Evolutionary conservation across 768 basidiomycete genomes (phyloP).

Genomic region (Boletus rufocinnamomeus): DNA sequence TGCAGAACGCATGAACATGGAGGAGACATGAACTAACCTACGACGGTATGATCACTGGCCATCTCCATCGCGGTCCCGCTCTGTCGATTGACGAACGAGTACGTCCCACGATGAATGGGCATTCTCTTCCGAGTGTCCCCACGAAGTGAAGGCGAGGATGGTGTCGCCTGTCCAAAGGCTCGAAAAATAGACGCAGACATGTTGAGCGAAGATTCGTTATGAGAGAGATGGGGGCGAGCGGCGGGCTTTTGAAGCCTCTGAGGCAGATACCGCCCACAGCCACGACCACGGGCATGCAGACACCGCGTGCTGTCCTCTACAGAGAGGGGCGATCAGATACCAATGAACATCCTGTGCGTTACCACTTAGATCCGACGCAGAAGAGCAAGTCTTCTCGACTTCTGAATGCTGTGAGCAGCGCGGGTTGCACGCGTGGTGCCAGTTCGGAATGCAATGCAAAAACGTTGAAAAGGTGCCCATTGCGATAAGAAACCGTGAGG

Average conservation of each 20-base stretch:
- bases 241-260: slow-evolving; percentile 16
- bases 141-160: slow-evolving; percentile 16
- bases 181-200: slow-evolving; percentile 29
- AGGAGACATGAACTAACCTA: slow-evolving; percentile 20
- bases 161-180: slow-evolving; percentile 18
- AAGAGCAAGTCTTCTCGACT: slow-evolving; percentile 17
- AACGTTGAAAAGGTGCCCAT: slow-evolving; percentile 3
- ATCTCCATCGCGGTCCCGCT: slow-evolving; percentile 36
- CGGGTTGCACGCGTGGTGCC: slow-evolving; percentile 1
- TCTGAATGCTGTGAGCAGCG: slow-evolving; percentile 19
- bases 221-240: neutral
- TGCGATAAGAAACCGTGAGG: slow-evolving; percentile 1
- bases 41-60: slow-evolving; percentile 23
- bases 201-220: slow-evolving; percentile 1
- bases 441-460: slow-evolving; percentile 2
- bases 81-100: slow-evolving; percentile 34
- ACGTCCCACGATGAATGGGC: slow-evolving; percentile 34
- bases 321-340: slow-evolving; percentile 4
- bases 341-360: slow-evolving; percentile 17
- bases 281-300: slow-evolving; percentile 21
- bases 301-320: slow-evolving; percentile 16
- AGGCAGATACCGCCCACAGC: slow-evolving; percentile 12
- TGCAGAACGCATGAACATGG: neutral
- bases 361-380: slow-evolving; percentile 10
- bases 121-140: slow-evolving; percentile 22